phyloP scores from a whole-genome alignment of 768 basidiomycete species.

The Tubosaeta sp. region DNA sequence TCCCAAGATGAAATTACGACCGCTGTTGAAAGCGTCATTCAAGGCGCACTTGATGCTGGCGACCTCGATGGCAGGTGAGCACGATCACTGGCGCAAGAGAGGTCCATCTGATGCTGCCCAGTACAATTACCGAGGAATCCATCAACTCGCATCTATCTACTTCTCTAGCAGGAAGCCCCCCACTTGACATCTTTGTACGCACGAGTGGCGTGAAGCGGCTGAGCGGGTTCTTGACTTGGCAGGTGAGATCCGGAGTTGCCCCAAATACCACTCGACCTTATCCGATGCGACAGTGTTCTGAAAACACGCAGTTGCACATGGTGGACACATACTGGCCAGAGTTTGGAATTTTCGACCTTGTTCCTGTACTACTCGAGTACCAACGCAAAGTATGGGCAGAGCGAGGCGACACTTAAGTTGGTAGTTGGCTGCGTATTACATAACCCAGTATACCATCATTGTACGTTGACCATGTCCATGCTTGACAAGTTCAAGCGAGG shows the following conservation, averaged over 20 bases:
- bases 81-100: no score
- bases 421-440: slow-evolving; percentile 12
- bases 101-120: slow-evolving; percentile 11
- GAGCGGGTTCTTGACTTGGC: slow-evolving; percentile 88
- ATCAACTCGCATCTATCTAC: slow-evolving; percentile 69
- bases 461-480: slow-evolving; percentile 45
- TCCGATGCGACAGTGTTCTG: slow-evolving; percentile 52
- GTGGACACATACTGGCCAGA: slow-evolving; percentile 87
- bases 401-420: not conserved
- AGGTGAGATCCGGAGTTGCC: slow-evolving; percentile 49
- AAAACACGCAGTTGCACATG: slow-evolving; percentile 87
- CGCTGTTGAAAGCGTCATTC: slow-evolving; percentile 48
- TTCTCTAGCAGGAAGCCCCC: slow-evolving; percentile 59
- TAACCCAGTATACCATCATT: slow-evolving; percentile 4
- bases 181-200: slow-evolving; percentile 84
- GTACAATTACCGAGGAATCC: slow-evolving; percentile 60
- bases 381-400: slow-evolving; percentile 68
- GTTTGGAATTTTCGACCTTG: slow-evolving; percentile 80
- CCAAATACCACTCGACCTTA: not conserved
- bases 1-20: slow-evolving; percentile 88
- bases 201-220: slow-evolving; percentile 75
- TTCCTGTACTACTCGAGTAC: slow-evolving; percentile 85
- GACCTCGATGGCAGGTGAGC: slow-evolving; percentile 27
- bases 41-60: slow-evolving; percentile 31
- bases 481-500: slow-evolving; percentile 78